Evolutionary conservation across 2,329 filamentous ascomycete genomes (phyloP).

Genomic region (Thelonectria blattea): DNA sequence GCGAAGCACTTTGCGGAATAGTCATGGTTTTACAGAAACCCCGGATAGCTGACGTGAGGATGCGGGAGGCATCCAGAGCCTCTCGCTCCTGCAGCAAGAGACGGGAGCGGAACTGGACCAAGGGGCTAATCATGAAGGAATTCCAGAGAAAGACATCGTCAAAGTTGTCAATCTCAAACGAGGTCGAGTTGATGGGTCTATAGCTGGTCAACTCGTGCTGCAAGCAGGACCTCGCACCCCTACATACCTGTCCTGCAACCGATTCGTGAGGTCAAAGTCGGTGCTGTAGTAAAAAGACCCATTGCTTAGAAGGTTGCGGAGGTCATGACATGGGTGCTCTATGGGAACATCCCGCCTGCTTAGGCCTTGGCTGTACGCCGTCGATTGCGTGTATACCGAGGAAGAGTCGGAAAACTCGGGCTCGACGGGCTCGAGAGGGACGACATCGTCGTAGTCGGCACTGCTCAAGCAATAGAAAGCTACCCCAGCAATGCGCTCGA

Average conservation of each 20-base stretch:
- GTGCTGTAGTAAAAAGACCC: constrained; percentile 98
- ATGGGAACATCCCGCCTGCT: constrained; percentile 72
- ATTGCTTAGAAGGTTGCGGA: constrained; percentile 91
- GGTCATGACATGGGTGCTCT: constrained; percentile 87
- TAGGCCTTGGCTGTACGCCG: constrained; percentile 49
- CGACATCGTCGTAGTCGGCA: constrained; percentile 81
- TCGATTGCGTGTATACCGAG: constrained; percentile 54
- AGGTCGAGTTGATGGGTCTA: constrained; percentile 75
- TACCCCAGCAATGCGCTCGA: constrained; percentile 84
- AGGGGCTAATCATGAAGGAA: constrained; percentile 94
- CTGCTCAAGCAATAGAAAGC: constrained; percentile 94
- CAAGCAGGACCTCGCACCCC: background rate
- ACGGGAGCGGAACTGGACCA: constrained; percentile 86
- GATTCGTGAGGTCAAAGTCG: constrained; percentile 96
- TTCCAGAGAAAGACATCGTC: constrained; percentile 97
- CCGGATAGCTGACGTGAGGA: constrained; percentile 91
- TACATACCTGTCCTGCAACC: constrained; percentile 80
- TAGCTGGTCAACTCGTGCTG: constrained; percentile 16
- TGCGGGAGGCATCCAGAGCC: constrained; percentile 82
- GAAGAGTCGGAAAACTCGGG: constrained; percentile 54
- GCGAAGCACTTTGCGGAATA: constrained; percentile 77
- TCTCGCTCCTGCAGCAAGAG: constrained; percentile 76
- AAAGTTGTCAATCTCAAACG: constrained; percentile 90
- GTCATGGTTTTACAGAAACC: constrained; percentile 90
- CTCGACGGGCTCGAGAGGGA: constrained; percentile 60